Conservation (phyloP, 2,329 filamentous ascomycete species). For the Diaporthe sp. region DNA sequence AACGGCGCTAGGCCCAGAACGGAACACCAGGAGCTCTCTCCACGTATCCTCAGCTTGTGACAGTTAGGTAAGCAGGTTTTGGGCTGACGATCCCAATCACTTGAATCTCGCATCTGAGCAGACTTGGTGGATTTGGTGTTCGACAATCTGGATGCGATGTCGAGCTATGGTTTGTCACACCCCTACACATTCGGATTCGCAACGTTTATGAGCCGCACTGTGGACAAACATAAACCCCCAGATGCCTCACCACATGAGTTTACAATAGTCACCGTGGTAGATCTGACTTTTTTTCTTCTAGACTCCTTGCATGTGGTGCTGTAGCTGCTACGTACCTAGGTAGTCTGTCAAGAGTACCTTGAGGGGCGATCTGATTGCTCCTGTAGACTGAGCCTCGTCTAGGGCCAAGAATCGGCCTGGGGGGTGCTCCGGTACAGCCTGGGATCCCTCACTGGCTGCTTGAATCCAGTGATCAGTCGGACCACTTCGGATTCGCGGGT, state of each 20-base stretch:
- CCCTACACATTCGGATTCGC: neutral
- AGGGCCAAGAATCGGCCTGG: neutral
- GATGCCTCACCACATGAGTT: neutral
- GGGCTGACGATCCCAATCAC: conserved; percentile 11
- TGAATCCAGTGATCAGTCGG: neutral
- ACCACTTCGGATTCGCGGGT: neutral
- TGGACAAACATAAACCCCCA: neutral
- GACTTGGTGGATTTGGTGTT: neutral
- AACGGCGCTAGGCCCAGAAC: conserved; percentile 10
- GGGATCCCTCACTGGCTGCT: neutral
- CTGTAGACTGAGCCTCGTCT: neutral
- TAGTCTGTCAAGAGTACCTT: neutral
- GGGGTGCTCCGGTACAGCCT: neutral
- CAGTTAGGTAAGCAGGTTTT: conserved; percentile 18
- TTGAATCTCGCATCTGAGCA: conserved; percentile 12
- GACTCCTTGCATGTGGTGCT: too few species aligned
- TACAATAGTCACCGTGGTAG: neutral
- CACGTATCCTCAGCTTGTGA: conserved; percentile 32
- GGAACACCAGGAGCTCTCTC: conserved; percentile 8
- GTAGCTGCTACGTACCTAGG: neutral
- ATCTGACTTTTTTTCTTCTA: neutral
- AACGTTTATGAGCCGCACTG: neutral
- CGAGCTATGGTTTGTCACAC: neutral
- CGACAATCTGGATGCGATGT: neutral
- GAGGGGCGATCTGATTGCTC: neutral